A percentile compares a stretch with the other conserved stretches of the same genome.
Conservation (phyloP, 1,139 yeast species). For the Kodamaea anthophila region DNA sequence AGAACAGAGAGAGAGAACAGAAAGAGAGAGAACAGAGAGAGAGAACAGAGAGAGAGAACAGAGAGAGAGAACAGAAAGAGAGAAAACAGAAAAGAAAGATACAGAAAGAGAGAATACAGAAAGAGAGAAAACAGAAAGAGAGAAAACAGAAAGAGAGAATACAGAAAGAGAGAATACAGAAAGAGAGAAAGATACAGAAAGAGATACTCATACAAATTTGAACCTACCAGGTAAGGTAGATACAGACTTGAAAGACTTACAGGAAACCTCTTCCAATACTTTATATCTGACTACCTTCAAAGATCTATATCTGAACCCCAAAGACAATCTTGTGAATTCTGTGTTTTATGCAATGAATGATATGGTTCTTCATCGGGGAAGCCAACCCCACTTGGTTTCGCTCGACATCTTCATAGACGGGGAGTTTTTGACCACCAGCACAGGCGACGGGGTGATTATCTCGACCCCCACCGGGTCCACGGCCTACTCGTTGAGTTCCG, state of each 20-base stretch:
- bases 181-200: not conserved
- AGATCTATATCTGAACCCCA: not conserved
- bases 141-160: too few relatives aligned
- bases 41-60: too few relatives aligned
- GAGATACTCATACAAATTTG: too few relatives aligned
- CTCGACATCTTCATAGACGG: slow-evolving; percentile 79
- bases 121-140: not conserved
- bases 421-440: slow-evolving; percentile 77
- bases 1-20: too few relatives aligned
- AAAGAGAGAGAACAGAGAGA: too few relatives aligned
- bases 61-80: too few relatives aligned
- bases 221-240: not conserved
- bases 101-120: not conserved
- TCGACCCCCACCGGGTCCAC: slow-evolving; percentile 95
- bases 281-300: too few relatives aligned
- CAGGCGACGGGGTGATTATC: slow-evolving; percentile 83
- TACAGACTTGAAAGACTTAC: too few relatives aligned
- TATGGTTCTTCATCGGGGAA: slow-evolving; percentile 80
- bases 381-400: slow-evolving; percentile 78
- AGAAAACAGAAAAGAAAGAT: too few relatives aligned
- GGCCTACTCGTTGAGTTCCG: slow-evolving; percentile 83
- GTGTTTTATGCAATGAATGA: slow-evolving; percentile 85
- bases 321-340: not conserved
- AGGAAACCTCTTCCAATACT: too few relatives aligned
- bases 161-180: not conserved